phyloP scores from a whole-genome alignment of 306 rosid species.

The Acacia crassicarpa region DNA sequence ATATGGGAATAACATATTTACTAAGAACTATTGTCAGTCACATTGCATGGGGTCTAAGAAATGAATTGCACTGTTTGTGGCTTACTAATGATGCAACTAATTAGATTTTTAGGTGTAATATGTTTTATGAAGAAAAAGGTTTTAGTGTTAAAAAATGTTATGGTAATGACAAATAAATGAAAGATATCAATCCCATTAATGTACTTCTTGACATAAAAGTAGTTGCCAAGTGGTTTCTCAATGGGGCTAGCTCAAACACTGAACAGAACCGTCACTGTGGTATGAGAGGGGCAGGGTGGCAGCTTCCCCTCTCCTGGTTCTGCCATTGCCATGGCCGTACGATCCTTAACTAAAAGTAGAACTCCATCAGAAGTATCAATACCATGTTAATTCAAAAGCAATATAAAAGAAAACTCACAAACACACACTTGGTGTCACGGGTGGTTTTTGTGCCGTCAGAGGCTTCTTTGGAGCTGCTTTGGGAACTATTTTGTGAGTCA shows the following conservation, averaged over 20 bases:
- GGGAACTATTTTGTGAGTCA: constrained; percentile 38
- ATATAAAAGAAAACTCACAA: constrained; percentile 19
- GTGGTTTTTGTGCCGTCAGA: constrained; percentile 12
- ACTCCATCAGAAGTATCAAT: not conserved
- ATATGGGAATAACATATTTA: not conserved
- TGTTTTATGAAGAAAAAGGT: not conserved
- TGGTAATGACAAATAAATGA: constrained; percentile 7
- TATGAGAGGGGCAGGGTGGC: not conserved
- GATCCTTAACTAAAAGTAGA: not conserved
- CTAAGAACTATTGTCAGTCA: not conserved
- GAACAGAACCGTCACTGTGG: not conserved
- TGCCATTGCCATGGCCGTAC: not conserved
- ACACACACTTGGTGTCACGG: not conserved
- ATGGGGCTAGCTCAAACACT: not conserved
- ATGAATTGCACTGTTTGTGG: not conserved
- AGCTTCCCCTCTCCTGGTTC: not conserved
- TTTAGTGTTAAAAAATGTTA: not conserved
- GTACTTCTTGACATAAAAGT: not conserved
- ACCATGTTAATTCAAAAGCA: not conserved
- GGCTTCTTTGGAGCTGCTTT: constrained; percentile 33
- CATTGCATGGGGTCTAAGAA: not conserved
- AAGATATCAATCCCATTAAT: not conserved
- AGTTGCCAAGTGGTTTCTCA: not conserved
- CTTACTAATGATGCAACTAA: not conserved
- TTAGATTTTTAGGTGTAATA: not conserved